A percentile compares a stretch with the other conserved stretches of the same genome.
These are phyloP conservation scores for Filobasidium floriforme DNA, from an alignment of 768 basidiomycete species.

Conservation along the genomic window DNA sequence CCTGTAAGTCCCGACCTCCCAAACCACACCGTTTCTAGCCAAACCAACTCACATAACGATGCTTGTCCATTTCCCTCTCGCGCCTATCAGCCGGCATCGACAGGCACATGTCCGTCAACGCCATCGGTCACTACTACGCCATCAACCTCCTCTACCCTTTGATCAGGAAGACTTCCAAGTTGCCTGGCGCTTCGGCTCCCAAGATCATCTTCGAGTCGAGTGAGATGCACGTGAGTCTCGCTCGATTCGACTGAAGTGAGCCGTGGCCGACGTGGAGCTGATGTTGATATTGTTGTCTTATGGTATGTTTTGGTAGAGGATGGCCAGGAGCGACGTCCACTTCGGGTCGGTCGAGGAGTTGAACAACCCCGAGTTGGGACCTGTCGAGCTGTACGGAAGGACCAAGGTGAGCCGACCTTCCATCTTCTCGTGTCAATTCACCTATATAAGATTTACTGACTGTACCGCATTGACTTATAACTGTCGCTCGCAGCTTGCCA, in stretches of 20 bases:
- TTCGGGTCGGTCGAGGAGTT: constrained; percentile 48
- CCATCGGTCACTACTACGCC: constrained; percentile 48
- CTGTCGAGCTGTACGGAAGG: constrained; percentile 46
- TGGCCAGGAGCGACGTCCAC: constrained; percentile 23
- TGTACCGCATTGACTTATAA: neutral
- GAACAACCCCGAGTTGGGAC: constrained; percentile 41
- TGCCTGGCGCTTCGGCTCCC: constrained; percentile 33
- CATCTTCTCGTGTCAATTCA: too few species aligned
- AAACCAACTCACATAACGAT: too few species aligned
- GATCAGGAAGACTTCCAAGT: constrained; percentile 44
- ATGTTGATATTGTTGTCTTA: neutral
- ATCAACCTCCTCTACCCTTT: constrained; percentile 49
- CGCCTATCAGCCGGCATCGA: constrained; percentile 29
- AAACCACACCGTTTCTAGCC: too few species aligned
- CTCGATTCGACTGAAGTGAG: neutral
- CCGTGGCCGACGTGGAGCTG: too few species aligned
- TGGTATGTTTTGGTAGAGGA: neutral
- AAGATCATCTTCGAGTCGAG: constrained; percentile 49
- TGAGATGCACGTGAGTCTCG: constrained; percentile 42
- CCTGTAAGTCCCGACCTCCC: neutral
- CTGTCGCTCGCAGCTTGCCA: constrained; percentile 30
- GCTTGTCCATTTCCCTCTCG: neutral
- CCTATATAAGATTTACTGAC: too few species aligned
- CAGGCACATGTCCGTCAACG: constrained; percentile 29
- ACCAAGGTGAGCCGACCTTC: constrained; percentile 45